phyloP scores from a whole-genome alignment of 495 filamentous ascomycete genomes.

The Filosporella fistucella region DNA sequence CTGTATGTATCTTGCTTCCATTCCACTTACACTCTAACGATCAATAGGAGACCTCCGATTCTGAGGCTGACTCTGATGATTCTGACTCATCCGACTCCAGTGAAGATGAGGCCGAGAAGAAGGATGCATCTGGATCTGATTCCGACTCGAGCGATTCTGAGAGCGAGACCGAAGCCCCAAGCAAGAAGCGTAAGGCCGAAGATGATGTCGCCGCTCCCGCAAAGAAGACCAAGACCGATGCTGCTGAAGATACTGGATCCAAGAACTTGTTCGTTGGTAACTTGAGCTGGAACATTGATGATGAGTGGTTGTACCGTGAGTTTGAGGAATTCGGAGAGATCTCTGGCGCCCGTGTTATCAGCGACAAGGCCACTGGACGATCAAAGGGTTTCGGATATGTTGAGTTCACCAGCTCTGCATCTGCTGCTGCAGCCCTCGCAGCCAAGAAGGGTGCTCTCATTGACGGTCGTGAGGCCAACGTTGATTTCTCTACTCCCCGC shows the following conservation, averaged over 20 bases:
- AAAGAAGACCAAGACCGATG: slow-evolving; percentile 85
- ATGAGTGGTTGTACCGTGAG: slow-evolving; percentile 81
- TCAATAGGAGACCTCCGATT: slow-evolving; percentile 20
- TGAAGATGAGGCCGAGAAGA: slow-evolving; percentile 20
- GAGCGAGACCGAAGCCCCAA: slow-evolving; percentile 45
- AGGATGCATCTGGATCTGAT: slow-evolving; percentile 36
- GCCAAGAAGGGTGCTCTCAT: slow-evolving; percentile 76
- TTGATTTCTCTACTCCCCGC: slow-evolving; percentile 81
- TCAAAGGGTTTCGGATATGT: slow-evolving; percentile 97
- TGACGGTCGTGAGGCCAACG: slow-evolving; percentile 81
- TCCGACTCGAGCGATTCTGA: slow-evolving; percentile 42
- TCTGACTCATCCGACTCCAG: slow-evolving; percentile 25
- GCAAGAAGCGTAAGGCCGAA: slow-evolving; percentile 91
- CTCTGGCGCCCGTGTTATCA: slow-evolving; percentile 71
- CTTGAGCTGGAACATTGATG: slow-evolving; percentile 92
- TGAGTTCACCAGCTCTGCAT: slow-evolving; percentile 69
- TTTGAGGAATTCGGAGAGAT: slow-evolving; percentile 83
- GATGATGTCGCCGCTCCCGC: slow-evolving; percentile 47
- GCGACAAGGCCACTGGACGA: slow-evolving; percentile 74
- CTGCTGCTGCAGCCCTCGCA: slow-evolving; percentile 71
- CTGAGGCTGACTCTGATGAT: slow-evolving; percentile 32
- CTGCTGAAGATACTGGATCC: slow-evolving; percentile 49
- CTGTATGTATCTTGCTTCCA: slow-evolving; percentile 2
- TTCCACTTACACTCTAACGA: background rate
- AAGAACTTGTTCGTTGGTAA: slow-evolving; percentile 88